A percentile compares a stretch with the other conserved stretches of the same genome.
These are phyloP conservation scores for Apiospora kogelbergensis DNA, from an alignment of 2,329 filamentous ascomycete genomes.

Conservation along the genomic window DNA sequence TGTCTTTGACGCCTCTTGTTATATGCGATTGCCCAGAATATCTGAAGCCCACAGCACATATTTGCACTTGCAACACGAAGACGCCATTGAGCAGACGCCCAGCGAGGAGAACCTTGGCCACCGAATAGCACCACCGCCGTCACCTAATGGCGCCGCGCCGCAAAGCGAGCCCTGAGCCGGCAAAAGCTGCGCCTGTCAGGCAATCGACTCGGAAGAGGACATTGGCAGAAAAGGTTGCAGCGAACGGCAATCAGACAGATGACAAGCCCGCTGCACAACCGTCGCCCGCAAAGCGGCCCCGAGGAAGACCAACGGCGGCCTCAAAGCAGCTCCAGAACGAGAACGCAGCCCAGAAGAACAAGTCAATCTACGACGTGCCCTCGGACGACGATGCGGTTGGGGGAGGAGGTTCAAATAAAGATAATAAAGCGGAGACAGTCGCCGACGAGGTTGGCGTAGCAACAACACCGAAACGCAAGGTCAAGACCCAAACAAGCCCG, in stretches of 20 bases:
- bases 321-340: background rate
- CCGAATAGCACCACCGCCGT: background rate
- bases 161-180: background rate
- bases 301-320: slow-evolving; percentile 12
- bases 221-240: background rate
- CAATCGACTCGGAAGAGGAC: slow-evolving; percentile 3
- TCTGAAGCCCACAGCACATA: background rate
- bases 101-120: background rate
- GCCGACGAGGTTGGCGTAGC: background rate
- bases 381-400: slow-evolving; percentile 3
- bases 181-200: background rate
- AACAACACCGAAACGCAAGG: background rate
- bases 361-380: slow-evolving; percentile 14
- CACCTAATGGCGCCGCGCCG: slow-evolving; percentile 7
- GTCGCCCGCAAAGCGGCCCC: slow-evolving; percentile 8
- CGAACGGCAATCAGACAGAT: no score
- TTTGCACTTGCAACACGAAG: background rate
- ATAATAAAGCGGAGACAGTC: background rate
- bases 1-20: background rate
- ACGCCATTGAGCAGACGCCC: background rate
- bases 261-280: background rate
- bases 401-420: background rate
- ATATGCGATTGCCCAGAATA: background rate
- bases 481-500: background rate
- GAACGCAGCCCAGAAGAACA: background rate